Base-by-base conservation (phyloP, 805 yeast genomes). In the Priceomyces fermenticarens region DNA sequence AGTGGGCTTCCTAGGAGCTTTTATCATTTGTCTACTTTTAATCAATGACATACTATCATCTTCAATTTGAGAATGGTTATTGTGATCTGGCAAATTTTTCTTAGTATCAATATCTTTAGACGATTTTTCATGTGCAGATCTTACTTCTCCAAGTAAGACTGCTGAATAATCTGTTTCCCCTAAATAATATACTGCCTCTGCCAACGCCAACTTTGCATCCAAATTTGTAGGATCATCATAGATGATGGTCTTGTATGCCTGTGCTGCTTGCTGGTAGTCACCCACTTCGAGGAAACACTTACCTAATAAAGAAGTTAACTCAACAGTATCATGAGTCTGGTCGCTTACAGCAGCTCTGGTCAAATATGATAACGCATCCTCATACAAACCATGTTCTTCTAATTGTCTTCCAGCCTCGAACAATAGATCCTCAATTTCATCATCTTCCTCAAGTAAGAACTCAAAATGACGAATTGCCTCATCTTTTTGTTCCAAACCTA, bases 401-500 rank as follows among this genome's bases (percentile, higher is more conserved):
- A 89, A 63, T 5, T 81, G 81, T 30, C 75, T 70, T 0, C 95
- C 99, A 2, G 91, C 91, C 28, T 83, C 87, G 47, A 72, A 69
- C 52, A 74, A 85, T 39, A 91, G 69, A 65, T 93, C 98, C 2
- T 81, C 69, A 26, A 85, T 78, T 11, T 80, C 87, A 15, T 81
- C 74, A 26, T 75, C 78, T 32, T 78, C 80, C 30, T 73, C 73
- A 33, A 80, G 60, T 10, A 90, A 63, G 45, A 75, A 75, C 30
- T 66, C 67, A 51, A 86, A 84, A 57, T 91, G 97, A 7, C 60
- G 62, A 42, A 82, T 55, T 0, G 97, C 96, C 50, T 90, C 97
- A 1, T 74, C 75, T 20, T 72, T 67, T 33, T 83, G 72, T 39
- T 79, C 81, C 29, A 79, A 63, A 41, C 81, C 79, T 26, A 93